A percentile compares a stretch with the other conserved stretches of the same genome.
Conservation (phyloP, 2,329 filamentous ascomycete species). For the Lachnellula suecica region DNA sequence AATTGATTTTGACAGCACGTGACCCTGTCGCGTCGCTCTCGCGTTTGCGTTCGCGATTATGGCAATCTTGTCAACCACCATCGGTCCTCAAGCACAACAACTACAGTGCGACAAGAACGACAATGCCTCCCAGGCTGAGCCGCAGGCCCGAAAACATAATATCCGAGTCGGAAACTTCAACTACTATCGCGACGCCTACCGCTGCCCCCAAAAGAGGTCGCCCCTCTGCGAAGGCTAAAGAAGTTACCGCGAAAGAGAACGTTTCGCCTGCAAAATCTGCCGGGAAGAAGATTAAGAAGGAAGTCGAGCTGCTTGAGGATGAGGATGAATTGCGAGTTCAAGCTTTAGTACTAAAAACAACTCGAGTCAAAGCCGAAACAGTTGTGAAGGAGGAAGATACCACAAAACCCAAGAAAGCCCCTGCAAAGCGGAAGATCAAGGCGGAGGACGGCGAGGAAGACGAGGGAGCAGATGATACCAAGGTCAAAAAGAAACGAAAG, state of each 20-base stretch:
- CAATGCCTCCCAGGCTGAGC: slow-evolving; percentile 28
- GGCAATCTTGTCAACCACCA: no score
- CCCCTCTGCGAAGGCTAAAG: slow-evolving; percentile 2
- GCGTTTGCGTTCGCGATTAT: no score
- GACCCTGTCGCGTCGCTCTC: no score
- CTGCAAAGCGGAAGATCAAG: slow-evolving; percentile 28
- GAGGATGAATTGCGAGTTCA: slow-evolving; percentile 1
- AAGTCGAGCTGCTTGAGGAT: slow-evolving; percentile 12
- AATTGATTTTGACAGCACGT: no score
- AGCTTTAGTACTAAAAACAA: slow-evolving; percentile 12
- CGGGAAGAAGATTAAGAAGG: slow-evolving; percentile 12
- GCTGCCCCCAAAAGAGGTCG: slow-evolving; percentile 16
- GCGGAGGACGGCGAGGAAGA: slow-evolving; percentile 24
- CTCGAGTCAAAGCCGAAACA: slow-evolving; percentile 19
- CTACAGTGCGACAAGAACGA: slow-evolving; percentile 7
- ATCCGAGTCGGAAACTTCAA: slow-evolving; percentile 2
- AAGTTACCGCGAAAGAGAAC: not conserved
- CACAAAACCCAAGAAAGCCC: slow-evolving; percentile 19
- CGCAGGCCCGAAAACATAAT: slow-evolving; percentile 14
- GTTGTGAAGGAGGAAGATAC: slow-evolving; percentile 15
- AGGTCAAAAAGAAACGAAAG: slow-evolving; percentile 45
- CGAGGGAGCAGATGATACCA: slow-evolving; percentile 18
- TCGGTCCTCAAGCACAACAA: not conserved
- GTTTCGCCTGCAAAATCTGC: not conserved
- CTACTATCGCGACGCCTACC: slow-evolving; percentile 2